Conservation (phyloP, 2,329 filamentous ascomycete species). For the Pestalotiopsis sp. region DNA sequence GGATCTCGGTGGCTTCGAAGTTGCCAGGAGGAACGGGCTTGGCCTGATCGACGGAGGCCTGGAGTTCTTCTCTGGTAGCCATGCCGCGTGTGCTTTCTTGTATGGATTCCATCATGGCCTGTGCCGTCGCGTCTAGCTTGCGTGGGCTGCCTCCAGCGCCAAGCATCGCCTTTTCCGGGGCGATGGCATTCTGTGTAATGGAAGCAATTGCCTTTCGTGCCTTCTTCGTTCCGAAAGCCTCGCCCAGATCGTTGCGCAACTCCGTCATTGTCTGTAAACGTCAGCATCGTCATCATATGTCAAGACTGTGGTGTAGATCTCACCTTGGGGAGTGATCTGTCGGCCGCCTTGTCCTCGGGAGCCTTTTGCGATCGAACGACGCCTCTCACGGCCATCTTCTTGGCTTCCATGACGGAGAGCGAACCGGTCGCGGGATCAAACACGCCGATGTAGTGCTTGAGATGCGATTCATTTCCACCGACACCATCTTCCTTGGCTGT, state of each 20-base stretch:
- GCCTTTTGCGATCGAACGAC: constrained; percentile 58
- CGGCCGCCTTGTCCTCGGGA: constrained; percentile 46
- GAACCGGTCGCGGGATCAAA: constrained; percentile 63
- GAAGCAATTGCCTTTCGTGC: constrained; percentile 72
- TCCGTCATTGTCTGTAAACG: constrained; percentile 56
- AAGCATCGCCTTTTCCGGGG: constrained; percentile 60
- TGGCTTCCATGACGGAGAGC: constrained; percentile 63
- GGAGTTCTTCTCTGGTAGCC: constrained; percentile 67
- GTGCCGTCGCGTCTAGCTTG: constrained; percentile 57
- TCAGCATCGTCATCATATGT: constrained; percentile 21
- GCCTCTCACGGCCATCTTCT: constrained; percentile 65
- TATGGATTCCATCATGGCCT: constrained; percentile 66
- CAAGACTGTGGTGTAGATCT: constrained; percentile 13
- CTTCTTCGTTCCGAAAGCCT: constrained; percentile 84
- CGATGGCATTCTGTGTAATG: constrained; percentile 70
- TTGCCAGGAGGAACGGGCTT: constrained; percentile 77
- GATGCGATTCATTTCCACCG: constrained; percentile 40
- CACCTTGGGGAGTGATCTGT: constrained; percentile 39
- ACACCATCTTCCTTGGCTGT: constrained; percentile 56
- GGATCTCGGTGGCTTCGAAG: constrained; percentile 64
- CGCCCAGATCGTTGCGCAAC: constrained; percentile 69
- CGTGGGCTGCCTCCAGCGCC: constrained; percentile 37
- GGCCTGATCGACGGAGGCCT: constrained; percentile 64
- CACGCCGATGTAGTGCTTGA: constrained; percentile 68
- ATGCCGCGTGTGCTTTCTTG: constrained; percentile 64